Percentiles rank a stretch among this genome's conserved stretches.
Evolutionary conservation across 2,329 filamentous ascomycete species (phyloP).

Genomic region (Xylogone sp.): DNA sequence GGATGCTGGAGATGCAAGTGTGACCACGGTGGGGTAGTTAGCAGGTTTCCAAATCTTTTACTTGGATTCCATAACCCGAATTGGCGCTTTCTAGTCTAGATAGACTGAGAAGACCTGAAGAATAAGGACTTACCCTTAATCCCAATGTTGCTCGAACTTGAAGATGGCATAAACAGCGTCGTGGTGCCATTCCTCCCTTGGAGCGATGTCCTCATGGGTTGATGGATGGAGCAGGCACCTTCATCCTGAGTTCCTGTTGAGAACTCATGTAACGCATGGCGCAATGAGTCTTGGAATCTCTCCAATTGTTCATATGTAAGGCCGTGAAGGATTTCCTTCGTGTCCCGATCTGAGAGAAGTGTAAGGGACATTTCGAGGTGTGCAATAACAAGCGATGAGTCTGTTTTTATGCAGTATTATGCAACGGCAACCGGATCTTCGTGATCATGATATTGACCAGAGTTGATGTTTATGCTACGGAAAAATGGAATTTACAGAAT

Average conservation of each 20-base stretch:
- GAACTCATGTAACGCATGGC: constrained; percentile 55
- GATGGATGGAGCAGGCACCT: constrained; percentile 41
- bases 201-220: constrained; percentile 49
- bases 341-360: constrained; percentile 54
- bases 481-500: too few species aligned
- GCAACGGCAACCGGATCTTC: too few species aligned
- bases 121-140: constrained; percentile 55
- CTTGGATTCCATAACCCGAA: not conserved
- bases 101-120: not conserved
- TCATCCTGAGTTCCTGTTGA: constrained; percentile 48
- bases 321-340: constrained; percentile 49
- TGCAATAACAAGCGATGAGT: too few species aligned
- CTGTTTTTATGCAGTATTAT: too few species aligned
- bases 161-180: constrained; percentile 73
- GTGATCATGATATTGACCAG: too few species aligned
- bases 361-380: constrained; percentile 50
- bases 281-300: constrained; percentile 44
- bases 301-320: constrained; percentile 50
- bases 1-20: constrained; percentile 43
- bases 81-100: not conserved
- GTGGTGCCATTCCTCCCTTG: constrained; percentile 49
- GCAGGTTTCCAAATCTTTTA: not conserved
- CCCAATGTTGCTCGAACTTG: constrained; percentile 58
- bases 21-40: constrained; percentile 50
- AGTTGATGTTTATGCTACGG: too few species aligned